These are phyloP conservation scores for Cladosporium sp. DNA, from an alignment of 2,329 filamentous ascomycete genomes.

Conservation along the genomic window DNA sequence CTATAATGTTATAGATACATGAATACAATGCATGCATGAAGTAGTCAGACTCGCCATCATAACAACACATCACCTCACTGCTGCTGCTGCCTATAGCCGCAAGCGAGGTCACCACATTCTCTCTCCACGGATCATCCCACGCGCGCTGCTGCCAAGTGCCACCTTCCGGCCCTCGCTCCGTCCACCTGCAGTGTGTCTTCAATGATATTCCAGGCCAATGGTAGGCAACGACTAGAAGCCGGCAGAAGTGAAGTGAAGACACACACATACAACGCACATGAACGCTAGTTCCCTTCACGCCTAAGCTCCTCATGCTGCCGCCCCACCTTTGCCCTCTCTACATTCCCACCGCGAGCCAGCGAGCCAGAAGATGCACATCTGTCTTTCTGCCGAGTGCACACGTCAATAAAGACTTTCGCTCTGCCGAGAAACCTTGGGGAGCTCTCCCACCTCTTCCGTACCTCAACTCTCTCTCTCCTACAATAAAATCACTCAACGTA, in stretches of 20 bases:
- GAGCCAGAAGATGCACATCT: not conserved
- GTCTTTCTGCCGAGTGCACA: not conserved
- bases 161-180: not conserved
- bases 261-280: not conserved
- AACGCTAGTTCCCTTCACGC: constrained; percentile 3
- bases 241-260: constrained; percentile 11
- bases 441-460: not conserved
- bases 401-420: constrained; percentile 12
- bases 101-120: not conserved
- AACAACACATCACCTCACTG: not conserved
- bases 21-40: not conserved
- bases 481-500: not conserved
- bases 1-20: not conserved
- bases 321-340: not conserved
- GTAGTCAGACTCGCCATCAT: not conserved
- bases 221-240: not conserved
- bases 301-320: not conserved
- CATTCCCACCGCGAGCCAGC: constrained; percentile 1
- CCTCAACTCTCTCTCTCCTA: not conserved
- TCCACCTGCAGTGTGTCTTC: too few species aligned
- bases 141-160: not conserved
- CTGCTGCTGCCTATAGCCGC: not conserved
- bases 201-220: not conserved
- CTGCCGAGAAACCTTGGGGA: constrained; percentile 3
- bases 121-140: constrained; percentile 12